A percentile compares a stretch with the other conserved stretches of the same genome.
phyloP scores from a whole-genome alignment of 345 rosid species.

The Hibiscus tridactylites region DNA sequence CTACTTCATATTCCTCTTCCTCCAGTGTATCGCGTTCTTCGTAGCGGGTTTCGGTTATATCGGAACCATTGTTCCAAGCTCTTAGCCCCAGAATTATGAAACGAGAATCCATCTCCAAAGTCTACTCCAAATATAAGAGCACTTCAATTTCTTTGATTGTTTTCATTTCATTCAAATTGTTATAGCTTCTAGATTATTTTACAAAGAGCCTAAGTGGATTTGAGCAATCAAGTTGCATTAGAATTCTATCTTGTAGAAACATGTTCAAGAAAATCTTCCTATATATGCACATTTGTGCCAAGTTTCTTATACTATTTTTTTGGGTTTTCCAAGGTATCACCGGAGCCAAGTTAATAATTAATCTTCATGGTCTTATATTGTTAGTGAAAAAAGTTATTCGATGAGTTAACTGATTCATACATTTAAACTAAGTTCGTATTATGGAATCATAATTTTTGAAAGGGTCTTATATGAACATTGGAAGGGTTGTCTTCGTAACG shows the following conservation, averaged over 20 bases:
- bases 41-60: constrained; percentile 63
- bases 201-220: background rate
- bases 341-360: no score
- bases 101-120: background rate
- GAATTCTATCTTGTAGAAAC: background rate
- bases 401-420: no score
- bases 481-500: no score
- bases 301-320: no score
- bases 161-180: background rate
- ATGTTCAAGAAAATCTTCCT: no score
- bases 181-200: background rate
- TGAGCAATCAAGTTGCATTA: background rate
- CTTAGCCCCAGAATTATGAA: constrained; percentile 12
- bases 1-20: constrained; percentile 52
- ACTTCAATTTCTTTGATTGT: background rate
- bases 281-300: no score
- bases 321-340: no score
- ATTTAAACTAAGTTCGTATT: no score
- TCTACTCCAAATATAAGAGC: background rate
- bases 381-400: no score
- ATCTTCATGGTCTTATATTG: no score
- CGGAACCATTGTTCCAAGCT: constrained; percentile 56
- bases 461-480: no score
- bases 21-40: constrained; percentile 68
- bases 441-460: no score